Conservation (phyloP, 2,329 filamentous ascomycete species). For the Mycosphaerella sp. region DNA sequence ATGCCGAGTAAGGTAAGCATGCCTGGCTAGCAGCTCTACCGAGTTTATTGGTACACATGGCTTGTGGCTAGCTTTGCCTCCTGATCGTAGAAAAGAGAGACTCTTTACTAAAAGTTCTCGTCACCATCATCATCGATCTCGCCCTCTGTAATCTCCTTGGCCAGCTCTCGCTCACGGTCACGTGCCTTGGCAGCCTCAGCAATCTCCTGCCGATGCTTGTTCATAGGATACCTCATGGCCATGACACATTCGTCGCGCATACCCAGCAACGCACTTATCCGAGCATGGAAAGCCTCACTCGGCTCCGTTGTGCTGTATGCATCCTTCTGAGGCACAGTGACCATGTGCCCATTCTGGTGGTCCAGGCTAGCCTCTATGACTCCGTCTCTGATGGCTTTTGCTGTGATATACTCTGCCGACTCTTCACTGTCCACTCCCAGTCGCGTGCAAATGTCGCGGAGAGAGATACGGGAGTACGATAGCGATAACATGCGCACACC, state of each 20-base stretch:
- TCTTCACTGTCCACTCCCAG: slow-evolving; percentile 91
- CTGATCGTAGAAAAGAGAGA: neutral
- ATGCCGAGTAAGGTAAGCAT: neutral
- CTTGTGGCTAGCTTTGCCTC: neutral
- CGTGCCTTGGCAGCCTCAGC: slow-evolving; percentile 99
- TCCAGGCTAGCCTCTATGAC: slow-evolving; percentile 95
- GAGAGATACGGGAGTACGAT: slow-evolving; percentile 93
- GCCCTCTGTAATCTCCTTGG: slow-evolving; percentile 97
- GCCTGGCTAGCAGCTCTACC: neutral
- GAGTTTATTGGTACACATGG: neutral
- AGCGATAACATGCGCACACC: slow-evolving; percentile 99
- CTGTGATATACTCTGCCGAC: slow-evolving; percentile 97
- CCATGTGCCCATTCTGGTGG: slow-evolving; percentile 94
- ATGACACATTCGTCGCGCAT: slow-evolving; percentile 98
- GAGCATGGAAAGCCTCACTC: slow-evolving; percentile 94
- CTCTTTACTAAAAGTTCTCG: slow-evolving; percentile 90
- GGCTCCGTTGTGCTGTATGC: slow-evolving; percentile 95
- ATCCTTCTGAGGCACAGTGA: slow-evolving; percentile 93
- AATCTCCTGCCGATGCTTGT: slow-evolving; percentile 92
- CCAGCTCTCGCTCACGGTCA: slow-evolving; percentile 91
- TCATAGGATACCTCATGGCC: slow-evolving; percentile 99
- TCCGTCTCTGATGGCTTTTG: slow-evolving; percentile 94
- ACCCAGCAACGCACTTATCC: slow-evolving; percentile 82
- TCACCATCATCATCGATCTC: slow-evolving; percentile 87
- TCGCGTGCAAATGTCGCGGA: slow-evolving; percentile 94